Evolutionary conservation across 108 stramenopile genomes (phyloP).

Genomic region (Discostella pseudostelligera): DNA sequence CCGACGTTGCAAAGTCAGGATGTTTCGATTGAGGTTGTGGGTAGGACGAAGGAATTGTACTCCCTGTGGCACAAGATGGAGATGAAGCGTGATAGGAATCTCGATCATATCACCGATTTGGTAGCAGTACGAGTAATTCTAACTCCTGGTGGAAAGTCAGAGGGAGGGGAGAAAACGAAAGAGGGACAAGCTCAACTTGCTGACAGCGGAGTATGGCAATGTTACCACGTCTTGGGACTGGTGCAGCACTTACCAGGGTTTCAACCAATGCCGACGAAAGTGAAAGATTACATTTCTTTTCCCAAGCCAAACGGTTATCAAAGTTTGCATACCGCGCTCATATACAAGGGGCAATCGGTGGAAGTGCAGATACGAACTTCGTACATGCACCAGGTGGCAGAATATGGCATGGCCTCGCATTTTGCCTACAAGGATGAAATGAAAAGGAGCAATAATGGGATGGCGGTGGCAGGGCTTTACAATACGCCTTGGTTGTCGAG

Average conservation of each 20-base stretch:
- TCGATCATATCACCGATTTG: conserved; percentile 89
- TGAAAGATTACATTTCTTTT: conserved; percentile 94
- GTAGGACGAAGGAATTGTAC: conserved; percentile 92
- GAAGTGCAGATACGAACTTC: conserved; percentile 95
- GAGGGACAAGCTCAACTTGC: conserved; percentile 44
- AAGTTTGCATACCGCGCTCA: conserved; percentile 88
- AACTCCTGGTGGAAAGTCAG: conserved; percentile 45
- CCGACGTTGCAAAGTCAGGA: conserved; percentile 70
- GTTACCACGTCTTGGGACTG: conserved; percentile 91
- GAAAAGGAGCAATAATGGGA: conserved; percentile 43
- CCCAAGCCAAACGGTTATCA: conserved; percentile 95
- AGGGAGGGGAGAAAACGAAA: conserved; percentile 7
- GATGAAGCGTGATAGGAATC: conserved; percentile 72
- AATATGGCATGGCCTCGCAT: conserved; percentile 93
- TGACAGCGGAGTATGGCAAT: conserved; percentile 85
- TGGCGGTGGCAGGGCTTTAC: conserved; percentile 48
- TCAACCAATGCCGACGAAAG: conserved; percentile 85
- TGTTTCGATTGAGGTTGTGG: conserved; percentile 69
- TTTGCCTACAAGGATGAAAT: conserved; percentile 82
- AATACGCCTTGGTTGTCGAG: conserved; percentile 85
- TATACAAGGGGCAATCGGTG: conserved; percentile 85
- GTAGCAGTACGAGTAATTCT: conserved; percentile 92
- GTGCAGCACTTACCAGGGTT: conserved; percentile 90
- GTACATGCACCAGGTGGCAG: conserved; percentile 93
- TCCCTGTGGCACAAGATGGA: conserved; percentile 96